Evolutionary conservation across 2,329 filamentous ascomycete genomes (phyloP).

Genomic region (Talaromyces pinophilus): DNA sequence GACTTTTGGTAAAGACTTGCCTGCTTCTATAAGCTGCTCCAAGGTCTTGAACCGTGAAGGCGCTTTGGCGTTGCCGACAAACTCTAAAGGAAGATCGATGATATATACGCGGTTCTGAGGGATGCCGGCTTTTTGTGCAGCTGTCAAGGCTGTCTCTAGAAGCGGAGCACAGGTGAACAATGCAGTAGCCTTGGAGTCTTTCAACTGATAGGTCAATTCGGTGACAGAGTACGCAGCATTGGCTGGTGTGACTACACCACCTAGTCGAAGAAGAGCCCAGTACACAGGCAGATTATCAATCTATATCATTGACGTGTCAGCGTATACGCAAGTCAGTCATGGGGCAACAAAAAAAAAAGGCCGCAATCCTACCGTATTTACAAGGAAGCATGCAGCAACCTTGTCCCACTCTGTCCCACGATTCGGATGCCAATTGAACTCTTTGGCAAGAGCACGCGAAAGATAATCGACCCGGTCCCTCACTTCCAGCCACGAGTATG

Average conservation of each 20-base stretch:
- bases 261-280: slow-evolving; percentile 72
- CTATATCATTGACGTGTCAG: slow-evolving; percentile 40
- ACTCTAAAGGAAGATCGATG: slow-evolving; percentile 63
- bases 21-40: slow-evolving; percentile 65
- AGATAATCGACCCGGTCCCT: slow-evolving; percentile 66
- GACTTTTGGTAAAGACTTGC: slow-evolving; percentile 46
- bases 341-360: background rate
- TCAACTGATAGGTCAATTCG: slow-evolving; percentile 72
- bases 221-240: slow-evolving; percentile 71
- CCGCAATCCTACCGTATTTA: slow-evolving; percentile 68
- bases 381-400: slow-evolving; percentile 72
- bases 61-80: slow-evolving; percentile 51
- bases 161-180: slow-evolving; percentile 72
- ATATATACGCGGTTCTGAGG: slow-evolving; percentile 67
- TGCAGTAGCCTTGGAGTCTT: slow-evolving; percentile 66
- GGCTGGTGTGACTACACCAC: slow-evolving; percentile 72
- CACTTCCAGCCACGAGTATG: slow-evolving; percentile 65
- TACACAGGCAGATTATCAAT: slow-evolving; percentile 73
- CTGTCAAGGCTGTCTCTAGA: slow-evolving; percentile 64
- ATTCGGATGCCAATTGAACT: slow-evolving; percentile 70
- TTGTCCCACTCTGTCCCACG: slow-evolving; percentile 78
- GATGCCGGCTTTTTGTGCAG: slow-evolving; percentile 64
- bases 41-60: slow-evolving; percentile 61
- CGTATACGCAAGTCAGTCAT: too few species aligned
- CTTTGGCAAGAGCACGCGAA: slow-evolving; percentile 67